Evolutionary conservation across 257 asterid species (phyloP).

Genomic region (Solanum clarkiae): DNA sequence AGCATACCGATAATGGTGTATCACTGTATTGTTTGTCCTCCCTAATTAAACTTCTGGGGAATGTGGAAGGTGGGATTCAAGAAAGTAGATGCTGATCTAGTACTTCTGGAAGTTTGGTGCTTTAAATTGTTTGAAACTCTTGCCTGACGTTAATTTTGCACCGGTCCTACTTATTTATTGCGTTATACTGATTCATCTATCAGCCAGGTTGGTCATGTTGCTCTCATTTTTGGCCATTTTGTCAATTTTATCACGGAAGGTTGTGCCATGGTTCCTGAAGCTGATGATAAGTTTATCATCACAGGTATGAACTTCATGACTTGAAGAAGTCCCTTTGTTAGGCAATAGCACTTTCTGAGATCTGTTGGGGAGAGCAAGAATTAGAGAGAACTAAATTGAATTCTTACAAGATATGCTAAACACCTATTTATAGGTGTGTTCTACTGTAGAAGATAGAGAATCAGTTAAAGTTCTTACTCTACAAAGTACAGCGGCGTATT

Average conservation of each 20-base stretch:
- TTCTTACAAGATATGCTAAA: background rate
- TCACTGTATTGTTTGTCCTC: background rate
- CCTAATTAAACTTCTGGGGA: background rate
- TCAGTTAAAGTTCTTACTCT: background rate
- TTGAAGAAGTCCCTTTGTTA: background rate
- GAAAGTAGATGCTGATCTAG: background rate
- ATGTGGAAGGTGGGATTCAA: background rate
- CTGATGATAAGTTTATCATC: constrained; percentile 97
- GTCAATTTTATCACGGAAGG: constrained; percentile 71
- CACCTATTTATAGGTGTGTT: background rate
- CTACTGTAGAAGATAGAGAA: background rate
- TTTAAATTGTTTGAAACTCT: background rate
- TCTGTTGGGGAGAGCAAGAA: background rate
- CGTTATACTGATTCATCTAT: constrained; percentile 41
- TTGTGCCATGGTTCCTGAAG: constrained; percentile 97
- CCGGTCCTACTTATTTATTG: constrained; percentile 1
- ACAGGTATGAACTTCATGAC: constrained; percentile 39
- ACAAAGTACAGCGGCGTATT: background rate
- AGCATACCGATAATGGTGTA: background rate
- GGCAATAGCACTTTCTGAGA: background rate
- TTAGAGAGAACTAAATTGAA: background rate
- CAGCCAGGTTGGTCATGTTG: constrained; percentile 91
- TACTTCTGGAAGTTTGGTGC: background rate
- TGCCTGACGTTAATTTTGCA: background rate
- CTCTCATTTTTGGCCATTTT: constrained; percentile 69